phyloP scores from a whole-genome alignment of 345 rosid genomes.

The Cochlearia excelsa region DNA sequence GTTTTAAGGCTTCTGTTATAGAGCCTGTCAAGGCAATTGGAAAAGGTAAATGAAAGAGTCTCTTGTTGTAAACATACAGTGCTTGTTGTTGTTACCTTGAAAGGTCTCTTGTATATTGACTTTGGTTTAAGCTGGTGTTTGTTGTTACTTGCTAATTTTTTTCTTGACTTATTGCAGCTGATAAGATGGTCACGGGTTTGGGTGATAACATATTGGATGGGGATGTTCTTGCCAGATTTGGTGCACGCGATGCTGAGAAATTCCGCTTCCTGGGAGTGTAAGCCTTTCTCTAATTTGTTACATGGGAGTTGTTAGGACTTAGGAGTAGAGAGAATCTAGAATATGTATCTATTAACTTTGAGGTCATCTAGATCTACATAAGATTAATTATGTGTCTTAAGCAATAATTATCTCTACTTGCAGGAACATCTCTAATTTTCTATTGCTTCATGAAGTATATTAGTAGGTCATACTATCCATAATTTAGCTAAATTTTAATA shows the following conservation, averaged over 20 bases:
- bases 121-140: constrained; percentile 10
- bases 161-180: constrained; percentile 44
- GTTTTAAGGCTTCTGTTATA: constrained; percentile 37
- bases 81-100: background rate
- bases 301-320: constrained; percentile 21
- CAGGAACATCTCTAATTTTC: constrained; percentile 6
- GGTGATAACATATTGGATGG: constrained; percentile 41
- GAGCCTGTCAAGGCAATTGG: constrained; percentile 45
- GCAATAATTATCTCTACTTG: background rate
- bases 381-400: constrained; percentile 4
- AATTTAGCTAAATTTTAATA: constrained; percentile 8
- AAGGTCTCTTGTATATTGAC: background rate
- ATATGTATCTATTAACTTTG: background rate
- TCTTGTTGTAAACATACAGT: background rate
- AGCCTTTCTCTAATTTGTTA: constrained; percentile 38
- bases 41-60: constrained; percentile 36
- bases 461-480: background rate
- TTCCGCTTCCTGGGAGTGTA: constrained; percentile 72
- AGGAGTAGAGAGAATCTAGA: constrained; percentile 16
- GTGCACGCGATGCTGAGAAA: constrained; percentile 71
- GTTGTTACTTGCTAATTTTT: constrained; percentile 25
- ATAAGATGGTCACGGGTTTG: constrained; percentile 40
- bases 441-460: background rate
- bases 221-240: constrained; percentile 64
- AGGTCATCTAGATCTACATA: constrained; percentile 8